Conservation (phyloP, 768 basidiomycete species). For the Glaciozyma antarctica region DNA sequence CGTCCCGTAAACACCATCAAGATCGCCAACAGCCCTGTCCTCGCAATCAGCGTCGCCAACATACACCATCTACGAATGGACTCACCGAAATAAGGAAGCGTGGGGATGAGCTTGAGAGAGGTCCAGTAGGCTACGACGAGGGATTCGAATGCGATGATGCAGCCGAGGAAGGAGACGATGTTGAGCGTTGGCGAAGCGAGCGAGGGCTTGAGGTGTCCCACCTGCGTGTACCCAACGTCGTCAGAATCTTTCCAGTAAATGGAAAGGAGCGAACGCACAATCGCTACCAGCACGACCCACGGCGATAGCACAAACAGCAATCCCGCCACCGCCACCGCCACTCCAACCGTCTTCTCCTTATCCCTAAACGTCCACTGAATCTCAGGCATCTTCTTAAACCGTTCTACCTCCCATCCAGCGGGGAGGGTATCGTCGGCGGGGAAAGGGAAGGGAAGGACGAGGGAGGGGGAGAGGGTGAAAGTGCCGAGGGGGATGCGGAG, state of each 20-base stretch:
- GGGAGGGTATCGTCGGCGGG: constrained; percentile 21
- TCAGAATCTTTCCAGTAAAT: too few relatives aligned
- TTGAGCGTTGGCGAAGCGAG: background rate
- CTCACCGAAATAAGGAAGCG: constrained; percentile 6
- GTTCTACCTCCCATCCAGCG: constrained; percentile 28
- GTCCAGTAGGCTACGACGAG: constrained; percentile 31
- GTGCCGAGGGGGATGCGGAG: constrained; percentile 21
- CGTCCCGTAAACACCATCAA: background rate
- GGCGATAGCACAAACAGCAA: constrained; percentile 22
- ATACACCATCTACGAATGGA: constrained; percentile 7
- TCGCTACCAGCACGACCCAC: constrained; percentile 18
- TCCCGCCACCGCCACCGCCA: constrained; percentile 13
- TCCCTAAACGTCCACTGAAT: constrained; percentile 28
- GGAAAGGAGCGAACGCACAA: constrained; percentile 13
- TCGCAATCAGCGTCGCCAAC: constrained; percentile 1
- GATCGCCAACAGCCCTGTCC: constrained; percentile 3
- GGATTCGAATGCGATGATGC: constrained; percentile 22
- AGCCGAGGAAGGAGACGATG: constrained; percentile 8
- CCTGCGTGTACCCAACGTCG: background rate
- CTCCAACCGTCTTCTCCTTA: constrained; percentile 12
- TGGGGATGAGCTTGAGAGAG: constrained; percentile 20
- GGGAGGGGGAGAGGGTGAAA: constrained; percentile 8
- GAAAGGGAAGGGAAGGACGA: constrained; percentile 21
- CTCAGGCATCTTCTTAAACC: constrained; percentile 9
- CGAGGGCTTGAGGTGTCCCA: constrained; percentile 3